Evolutionary conservation across 768 basidiomycete genomes (phyloP).

Genomic region (Amanita molliuscula): DNA sequence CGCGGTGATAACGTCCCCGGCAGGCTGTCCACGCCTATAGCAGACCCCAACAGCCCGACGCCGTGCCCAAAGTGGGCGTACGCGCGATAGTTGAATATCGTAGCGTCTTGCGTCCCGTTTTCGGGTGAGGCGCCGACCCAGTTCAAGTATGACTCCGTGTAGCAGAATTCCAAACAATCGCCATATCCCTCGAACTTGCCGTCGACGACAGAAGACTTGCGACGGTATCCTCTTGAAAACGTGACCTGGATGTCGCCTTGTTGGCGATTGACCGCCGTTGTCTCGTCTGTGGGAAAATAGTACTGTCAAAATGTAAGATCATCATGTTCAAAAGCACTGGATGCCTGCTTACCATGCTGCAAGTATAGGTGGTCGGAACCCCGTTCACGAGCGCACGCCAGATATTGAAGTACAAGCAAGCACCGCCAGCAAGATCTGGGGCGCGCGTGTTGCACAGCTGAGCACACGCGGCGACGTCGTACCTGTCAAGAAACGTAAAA

Average conservation of each 20-base stretch:
- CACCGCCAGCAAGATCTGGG: constrained; percentile 30
- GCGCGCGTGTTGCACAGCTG: constrained; percentile 32
- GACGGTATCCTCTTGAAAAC: constrained; percentile 35
- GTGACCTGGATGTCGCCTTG: constrained; percentile 36
- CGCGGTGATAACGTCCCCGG: constrained; percentile 27
- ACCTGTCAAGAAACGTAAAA: constrained; percentile 37
- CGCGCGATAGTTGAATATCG: constrained; percentile 29
- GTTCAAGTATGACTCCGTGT: constrained; percentile 20
- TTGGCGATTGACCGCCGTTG: constrained; percentile 35
- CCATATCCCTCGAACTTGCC: constrained; percentile 34
- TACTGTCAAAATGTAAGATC: constrained; percentile 20
- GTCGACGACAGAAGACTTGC: constrained; percentile 27
- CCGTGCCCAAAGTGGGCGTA: constrained; percentile 31
- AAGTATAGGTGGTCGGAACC: constrained; percentile 36
- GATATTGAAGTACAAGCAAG: constrained; percentile 43
- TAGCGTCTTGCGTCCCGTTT: constrained; percentile 30
- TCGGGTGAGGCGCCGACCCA: constrained; percentile 29
- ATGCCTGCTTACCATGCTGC: constrained; percentile 30
- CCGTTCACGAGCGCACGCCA: constrained; percentile 39
- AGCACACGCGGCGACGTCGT: constrained; percentile 38
- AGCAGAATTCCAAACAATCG: constrained; percentile 31
- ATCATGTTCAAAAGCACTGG: too few species aligned
- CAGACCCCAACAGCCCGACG: constrained; percentile 34
- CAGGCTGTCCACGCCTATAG: constrained; percentile 22
- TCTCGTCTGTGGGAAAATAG: constrained; percentile 29